phyloP scores from a whole-genome alignment of 345 rosid genomes.

The Turritis glabra region DNA sequence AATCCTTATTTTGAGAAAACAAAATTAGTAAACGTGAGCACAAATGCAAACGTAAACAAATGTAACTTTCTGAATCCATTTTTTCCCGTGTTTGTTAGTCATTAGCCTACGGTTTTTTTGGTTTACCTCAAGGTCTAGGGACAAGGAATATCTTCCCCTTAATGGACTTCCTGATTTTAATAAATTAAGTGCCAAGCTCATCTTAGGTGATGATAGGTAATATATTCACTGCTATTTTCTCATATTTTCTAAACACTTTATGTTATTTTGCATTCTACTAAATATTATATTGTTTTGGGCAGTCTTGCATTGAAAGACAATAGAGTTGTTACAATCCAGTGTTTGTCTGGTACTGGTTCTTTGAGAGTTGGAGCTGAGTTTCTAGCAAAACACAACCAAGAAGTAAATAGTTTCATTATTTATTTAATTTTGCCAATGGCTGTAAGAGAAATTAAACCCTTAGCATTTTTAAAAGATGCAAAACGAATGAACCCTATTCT shows the following conservation, averaged over 20 bases:
- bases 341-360: constrained; percentile 95
- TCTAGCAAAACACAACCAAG: constrained; percentile 67
- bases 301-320: constrained; percentile 69
- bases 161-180: constrained; percentile 81
- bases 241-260: not conserved
- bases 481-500: not conserved
- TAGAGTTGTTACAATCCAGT: constrained; percentile 74
- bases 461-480: not conserved
- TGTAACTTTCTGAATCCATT: not conserved
- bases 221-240: not conserved
- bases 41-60: not conserved
- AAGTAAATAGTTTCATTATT: constrained; percentile 34
- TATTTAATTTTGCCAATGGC: not conserved
- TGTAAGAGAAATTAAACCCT: not conserved
- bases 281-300: not conserved
- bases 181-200: constrained; percentile 76
- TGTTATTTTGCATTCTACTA: not conserved
- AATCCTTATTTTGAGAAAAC: not conserved
- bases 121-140: constrained; percentile 50
- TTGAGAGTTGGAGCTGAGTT: constrained; percentile 93
- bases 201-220: constrained; percentile 79
- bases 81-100: not conserved
- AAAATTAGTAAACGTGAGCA: not conserved
- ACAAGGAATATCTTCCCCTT: constrained; percentile 86
- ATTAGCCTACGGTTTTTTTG: not conserved